Conservation (phyloP, 2,329 filamentous ascomycete genomes). For the Sphaerostilbella broomeana region DNA sequence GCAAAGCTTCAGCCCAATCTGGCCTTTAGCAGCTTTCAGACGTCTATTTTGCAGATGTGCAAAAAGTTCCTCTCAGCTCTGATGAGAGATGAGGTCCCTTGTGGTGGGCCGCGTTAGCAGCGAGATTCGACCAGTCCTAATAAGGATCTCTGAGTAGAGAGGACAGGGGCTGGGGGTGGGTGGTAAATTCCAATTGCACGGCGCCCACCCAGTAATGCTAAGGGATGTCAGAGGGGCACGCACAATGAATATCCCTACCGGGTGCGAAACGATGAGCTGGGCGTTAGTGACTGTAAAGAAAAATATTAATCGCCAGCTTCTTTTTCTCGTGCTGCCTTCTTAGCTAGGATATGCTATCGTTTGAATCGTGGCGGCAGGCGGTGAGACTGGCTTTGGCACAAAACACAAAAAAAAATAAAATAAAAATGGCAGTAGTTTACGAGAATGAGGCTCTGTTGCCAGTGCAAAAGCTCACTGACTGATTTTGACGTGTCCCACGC, state of each 20-base stretch:
- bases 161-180: conserved; percentile 1
- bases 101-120: conserved; percentile 11
- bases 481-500: no score
- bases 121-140: conserved; percentile 5
- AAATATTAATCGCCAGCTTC: no score
- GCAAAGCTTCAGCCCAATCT: conserved; percentile 1
- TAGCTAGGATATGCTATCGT: no score
- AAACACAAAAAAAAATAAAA: background rate
- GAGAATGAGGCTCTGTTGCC: no score
- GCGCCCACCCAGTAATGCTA: background rate
- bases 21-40: no score
- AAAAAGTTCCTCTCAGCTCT: conserved; percentile 11
- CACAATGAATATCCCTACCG: no score
- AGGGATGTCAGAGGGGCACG: conserved; percentile 1
- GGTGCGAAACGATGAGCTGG: no score
- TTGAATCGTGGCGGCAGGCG: background rate
- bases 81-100: conserved; percentile 12
- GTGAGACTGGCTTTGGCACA: background rate
- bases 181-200: conserved; percentile 1
- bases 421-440: no score
- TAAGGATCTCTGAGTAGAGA: conserved; percentile 7
- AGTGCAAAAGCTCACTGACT: no score
- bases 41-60: conserved; percentile 14
- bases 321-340: no score
- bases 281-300: no score